Percentiles rank a stretch among this genome's conserved stretches.
Conservation (phyloP, 2,329 filamentous ascomycete genomes). For the Fonsecaea monophora region DNA sequence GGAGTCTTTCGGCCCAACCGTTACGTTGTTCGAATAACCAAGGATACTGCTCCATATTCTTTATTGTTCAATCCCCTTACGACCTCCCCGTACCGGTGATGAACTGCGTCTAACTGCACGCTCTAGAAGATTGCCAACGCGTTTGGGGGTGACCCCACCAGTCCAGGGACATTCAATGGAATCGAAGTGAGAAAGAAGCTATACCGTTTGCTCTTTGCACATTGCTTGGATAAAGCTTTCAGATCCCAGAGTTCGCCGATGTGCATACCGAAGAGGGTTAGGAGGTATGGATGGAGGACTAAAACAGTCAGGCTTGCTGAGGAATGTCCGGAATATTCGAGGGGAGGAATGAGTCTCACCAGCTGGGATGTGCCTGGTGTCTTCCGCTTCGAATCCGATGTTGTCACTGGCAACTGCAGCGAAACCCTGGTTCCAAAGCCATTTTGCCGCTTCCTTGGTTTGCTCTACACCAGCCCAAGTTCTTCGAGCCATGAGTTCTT, state of each 20-base stretch:
- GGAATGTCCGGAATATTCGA: too few relatives aligned
- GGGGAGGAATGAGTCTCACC: too few relatives aligned
- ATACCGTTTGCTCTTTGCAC: constrained; percentile 46
- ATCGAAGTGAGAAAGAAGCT: constrained; percentile 53
- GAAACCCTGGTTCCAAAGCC: constrained; percentile 66
- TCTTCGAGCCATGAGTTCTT: constrained; percentile 34
- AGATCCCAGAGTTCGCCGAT: constrained; percentile 55
- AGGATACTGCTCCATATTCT: too few relatives aligned
- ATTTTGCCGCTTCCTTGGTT: constrained; percentile 56
- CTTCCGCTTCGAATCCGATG: constrained; percentile 55
- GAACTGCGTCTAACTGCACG: too few relatives aligned
- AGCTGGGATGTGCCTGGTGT: too few relatives aligned
- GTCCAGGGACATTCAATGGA: not conserved
- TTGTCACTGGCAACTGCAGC: constrained; percentile 64
- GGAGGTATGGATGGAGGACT: constrained; percentile 50
- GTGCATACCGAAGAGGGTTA: constrained; percentile 57
- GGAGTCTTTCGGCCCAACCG: too few relatives aligned
- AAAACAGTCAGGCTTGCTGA: too few relatives aligned
- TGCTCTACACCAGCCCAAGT: constrained; percentile 59
- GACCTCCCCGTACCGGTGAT: too few relatives aligned
- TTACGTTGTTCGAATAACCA: too few relatives aligned
- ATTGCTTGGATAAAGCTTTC: constrained; percentile 47
- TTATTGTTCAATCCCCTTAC: too few relatives aligned
- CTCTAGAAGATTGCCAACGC: not conserved
- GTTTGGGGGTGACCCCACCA: not conserved